Conservation (phyloP, 176 grass and related monocot species). For the Pontederia crassipes region DNA sequence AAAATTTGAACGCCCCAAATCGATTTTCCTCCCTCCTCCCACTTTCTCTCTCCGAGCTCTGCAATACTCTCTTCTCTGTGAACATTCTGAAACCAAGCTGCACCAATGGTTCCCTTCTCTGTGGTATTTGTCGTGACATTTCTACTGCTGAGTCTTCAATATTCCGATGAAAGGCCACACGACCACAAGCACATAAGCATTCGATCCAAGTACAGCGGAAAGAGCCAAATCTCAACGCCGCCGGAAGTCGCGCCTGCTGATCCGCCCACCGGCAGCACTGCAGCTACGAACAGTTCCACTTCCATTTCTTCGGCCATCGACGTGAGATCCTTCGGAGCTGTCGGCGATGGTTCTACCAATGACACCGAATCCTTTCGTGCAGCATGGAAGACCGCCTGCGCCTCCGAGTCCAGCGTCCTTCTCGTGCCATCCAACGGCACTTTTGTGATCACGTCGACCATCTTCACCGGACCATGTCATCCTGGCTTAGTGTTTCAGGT, state of each 20-base stretch:
- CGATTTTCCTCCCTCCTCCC: too few relatives aligned
- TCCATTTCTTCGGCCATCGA: constrained; percentile 26
- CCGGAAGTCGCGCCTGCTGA: constrained; percentile 22
- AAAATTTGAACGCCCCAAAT: too few relatives aligned
- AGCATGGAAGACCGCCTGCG: constrained; percentile 65
- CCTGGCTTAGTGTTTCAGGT: constrained; percentile 45
- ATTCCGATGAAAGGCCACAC: constrained; percentile 22
- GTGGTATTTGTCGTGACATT: constrained; percentile 8
- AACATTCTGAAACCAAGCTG: too few relatives aligned
- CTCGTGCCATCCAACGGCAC: constrained; percentile 59
- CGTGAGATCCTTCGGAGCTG: constrained; percentile 45
- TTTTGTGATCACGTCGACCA: constrained; percentile 58
- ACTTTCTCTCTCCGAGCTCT: too few relatives aligned
- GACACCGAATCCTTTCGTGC: constrained; percentile 53
- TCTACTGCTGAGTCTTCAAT: constrained; percentile 17
- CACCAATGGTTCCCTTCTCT: not conserved
- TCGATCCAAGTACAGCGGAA: constrained; percentile 2
- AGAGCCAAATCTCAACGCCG: constrained; percentile 37
- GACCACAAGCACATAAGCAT: constrained; percentile 35
- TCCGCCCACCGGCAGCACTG: constrained; percentile 5
- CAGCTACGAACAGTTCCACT: not conserved
- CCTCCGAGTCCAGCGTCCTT: constrained; percentile 15
- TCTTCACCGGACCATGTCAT: constrained; percentile 55
- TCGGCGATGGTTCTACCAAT: constrained; percentile 37
- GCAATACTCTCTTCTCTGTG: too few relatives aligned